Evolutionary conservation across 2,329 filamentous ascomycete genomes (phyloP).

Genomic region (Penicillium frequentans): DNA sequence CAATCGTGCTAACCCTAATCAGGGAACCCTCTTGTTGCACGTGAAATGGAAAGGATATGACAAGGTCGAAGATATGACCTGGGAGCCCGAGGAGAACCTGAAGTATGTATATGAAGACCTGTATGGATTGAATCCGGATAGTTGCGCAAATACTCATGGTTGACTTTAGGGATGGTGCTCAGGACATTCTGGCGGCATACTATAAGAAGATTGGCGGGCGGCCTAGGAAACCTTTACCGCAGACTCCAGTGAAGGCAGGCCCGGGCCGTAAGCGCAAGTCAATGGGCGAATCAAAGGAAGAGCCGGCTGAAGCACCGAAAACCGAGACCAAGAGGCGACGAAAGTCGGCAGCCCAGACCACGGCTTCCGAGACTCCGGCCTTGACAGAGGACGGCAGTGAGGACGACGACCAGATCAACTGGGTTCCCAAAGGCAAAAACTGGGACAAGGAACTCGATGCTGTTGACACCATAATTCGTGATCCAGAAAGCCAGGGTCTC

Average conservation of each 20-base stretch:
- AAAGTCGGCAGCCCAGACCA: conserved; percentile 22
- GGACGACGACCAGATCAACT: conserved; percentile 30
- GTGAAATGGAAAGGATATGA: conserved; percentile 53
- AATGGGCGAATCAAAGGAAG: conserved; percentile 28
- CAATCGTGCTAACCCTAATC: background rate
- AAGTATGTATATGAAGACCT: conserved; percentile 29
- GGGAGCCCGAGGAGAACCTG: conserved; percentile 48
- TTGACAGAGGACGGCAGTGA: conserved; percentile 17
- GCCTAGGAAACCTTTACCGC: conserved; percentile 30
- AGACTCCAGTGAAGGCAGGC: conserved; percentile 20
- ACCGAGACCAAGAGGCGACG: conserved; percentile 29
- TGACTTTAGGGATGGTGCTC: conserved; percentile 36
- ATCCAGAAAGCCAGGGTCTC: conserved; percentile 32
- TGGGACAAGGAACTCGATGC: conserved; percentile 46
- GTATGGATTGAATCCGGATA: background rate
- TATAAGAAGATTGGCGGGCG: conserved; percentile 43
- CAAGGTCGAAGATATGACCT: conserved; percentile 43
- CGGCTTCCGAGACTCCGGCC: conserved; percentile 11
- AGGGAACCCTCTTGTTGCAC: conserved; percentile 40
- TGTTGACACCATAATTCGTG: conserved; percentile 47
- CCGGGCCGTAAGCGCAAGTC: conserved; percentile 37
- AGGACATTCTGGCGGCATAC: conserved; percentile 42
- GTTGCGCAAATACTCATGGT: conserved; percentile 17
- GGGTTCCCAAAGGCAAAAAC: conserved; percentile 41
- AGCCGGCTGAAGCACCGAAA: conserved; percentile 17